phyloP scores from a whole-genome alignment of 495 filamentous ascomycete genomes.

The Mytilinidion resinicola region DNA sequence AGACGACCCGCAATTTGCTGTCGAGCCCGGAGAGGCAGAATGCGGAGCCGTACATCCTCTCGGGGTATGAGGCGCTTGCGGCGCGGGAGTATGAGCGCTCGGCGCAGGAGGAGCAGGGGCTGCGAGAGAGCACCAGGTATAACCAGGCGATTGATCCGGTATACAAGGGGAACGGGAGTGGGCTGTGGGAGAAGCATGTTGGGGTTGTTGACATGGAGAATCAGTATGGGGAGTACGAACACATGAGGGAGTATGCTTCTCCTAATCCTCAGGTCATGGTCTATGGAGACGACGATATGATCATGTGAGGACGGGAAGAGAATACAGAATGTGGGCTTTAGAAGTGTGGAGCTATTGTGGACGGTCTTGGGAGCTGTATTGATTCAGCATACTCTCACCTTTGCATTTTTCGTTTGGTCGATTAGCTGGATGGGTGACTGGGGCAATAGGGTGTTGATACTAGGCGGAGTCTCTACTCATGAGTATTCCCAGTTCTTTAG shows the following conservation, averaged over 20 bases:
- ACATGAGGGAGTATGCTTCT: slow-evolving; percentile 19
- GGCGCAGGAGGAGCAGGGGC: slow-evolving; percentile 9
- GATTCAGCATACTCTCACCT: too few species aligned
- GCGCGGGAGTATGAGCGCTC: slow-evolving; percentile 29
- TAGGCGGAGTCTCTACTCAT: too few species aligned
- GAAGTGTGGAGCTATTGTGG: too few species aligned
- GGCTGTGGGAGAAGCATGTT: slow-evolving; percentile 23
- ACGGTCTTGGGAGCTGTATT: too few species aligned
- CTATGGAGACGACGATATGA: slow-evolving; percentile 25
- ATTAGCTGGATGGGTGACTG: too few species aligned
- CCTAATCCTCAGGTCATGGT: not conserved
- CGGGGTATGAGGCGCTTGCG: slow-evolving; percentile 30
- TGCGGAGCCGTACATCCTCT: slow-evolving; percentile 33
- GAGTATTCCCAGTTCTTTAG: too few species aligned
- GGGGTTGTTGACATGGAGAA: slow-evolving; percentile 33
- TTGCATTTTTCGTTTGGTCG: too few species aligned
- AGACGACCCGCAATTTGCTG: slow-evolving; percentile 6
- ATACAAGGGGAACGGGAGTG: slow-evolving; percentile 15
- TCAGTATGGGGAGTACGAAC: slow-evolving; percentile 32
- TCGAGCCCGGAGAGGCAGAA: not conserved
- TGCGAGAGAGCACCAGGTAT: slow-evolving; percentile 28
- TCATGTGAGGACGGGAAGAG: slow-evolving; percentile 17
- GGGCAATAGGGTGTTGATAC: too few species aligned
- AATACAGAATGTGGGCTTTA: too few species aligned
- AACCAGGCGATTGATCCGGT: slow-evolving; percentile 32